Percentiles rank a stretch among this genome's conserved stretches.
Evolutionary conservation across 345 rosid species (phyloP).

Genomic region (Populus euphratica): DNA sequence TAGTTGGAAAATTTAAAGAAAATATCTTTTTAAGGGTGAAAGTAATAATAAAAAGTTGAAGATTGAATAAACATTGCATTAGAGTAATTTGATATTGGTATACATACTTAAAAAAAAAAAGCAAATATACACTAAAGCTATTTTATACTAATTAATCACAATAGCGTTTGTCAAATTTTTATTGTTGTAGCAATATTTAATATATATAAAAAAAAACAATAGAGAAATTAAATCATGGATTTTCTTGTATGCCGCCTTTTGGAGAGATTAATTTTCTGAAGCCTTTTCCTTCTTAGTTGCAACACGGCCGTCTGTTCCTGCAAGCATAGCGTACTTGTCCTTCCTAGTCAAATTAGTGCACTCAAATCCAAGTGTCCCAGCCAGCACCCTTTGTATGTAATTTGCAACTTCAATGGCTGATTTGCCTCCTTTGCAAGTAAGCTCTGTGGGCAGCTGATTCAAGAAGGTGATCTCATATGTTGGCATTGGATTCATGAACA

Average conservation of each 20-base stretch:
- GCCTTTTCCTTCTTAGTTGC: conserved; percentile 41
- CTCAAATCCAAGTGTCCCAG: conserved; percentile 80
- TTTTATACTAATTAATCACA: neutral
- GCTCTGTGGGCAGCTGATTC: conserved; percentile 69
- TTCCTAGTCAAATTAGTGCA: conserved; percentile 86
- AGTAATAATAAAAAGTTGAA: neutral
- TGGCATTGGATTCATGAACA: conserved; percentile 90
- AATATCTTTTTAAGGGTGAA: neutral
- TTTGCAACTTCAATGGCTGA: conserved; percentile 91
- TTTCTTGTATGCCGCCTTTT: neutral
- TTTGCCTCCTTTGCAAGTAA: conserved; percentile 74
- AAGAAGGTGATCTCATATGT: conserved; percentile 88
- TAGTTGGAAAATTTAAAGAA: neutral
- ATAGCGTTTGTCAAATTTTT: neutral
- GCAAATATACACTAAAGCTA: neutral
- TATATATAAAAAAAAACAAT: neutral
- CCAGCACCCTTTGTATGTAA: conserved; percentile 81
- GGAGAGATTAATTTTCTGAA: neutral
- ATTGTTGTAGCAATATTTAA: neutral
- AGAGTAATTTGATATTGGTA: neutral
- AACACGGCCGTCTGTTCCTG: conserved; percentile 87
- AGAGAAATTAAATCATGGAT: neutral
- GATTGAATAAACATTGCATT: neutral
- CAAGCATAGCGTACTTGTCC: conserved; percentile 83
- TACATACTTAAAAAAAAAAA: neutral